Percentiles rank a stretch among this genome's conserved stretches.
These are phyloP conservation scores for Leucoagaricus sp. DNA, from an alignment of 1,284 basidiomycete species.

Conservation along the genomic window DNA sequence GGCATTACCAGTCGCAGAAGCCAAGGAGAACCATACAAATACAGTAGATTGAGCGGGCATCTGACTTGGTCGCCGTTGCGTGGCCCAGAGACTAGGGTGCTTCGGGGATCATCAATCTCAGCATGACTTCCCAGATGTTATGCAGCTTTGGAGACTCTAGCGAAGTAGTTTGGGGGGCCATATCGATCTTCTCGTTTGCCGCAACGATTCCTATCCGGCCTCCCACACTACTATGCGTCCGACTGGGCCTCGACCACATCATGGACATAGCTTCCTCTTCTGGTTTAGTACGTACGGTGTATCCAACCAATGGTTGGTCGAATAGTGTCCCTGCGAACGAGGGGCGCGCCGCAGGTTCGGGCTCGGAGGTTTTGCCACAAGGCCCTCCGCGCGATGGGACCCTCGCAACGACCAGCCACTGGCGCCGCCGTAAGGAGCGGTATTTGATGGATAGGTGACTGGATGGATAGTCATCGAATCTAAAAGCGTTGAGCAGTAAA, in stretches of 20 bases:
- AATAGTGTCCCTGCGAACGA: too few relatives aligned
- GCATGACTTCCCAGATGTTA: conserved; percentile 9
- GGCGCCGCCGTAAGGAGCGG: background rate
- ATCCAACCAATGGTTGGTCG: background rate
- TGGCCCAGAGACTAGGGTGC: background rate
- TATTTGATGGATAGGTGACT: conserved; percentile 6
- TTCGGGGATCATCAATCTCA: conserved; percentile 13
- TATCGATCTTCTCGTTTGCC: conserved; percentile 11
- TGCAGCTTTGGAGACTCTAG: conserved; percentile 1
- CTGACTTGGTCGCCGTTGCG: conserved; percentile 8
- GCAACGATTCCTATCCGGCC: conserved; percentile 9
- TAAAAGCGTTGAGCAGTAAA: background rate
- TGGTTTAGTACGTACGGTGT: conserved; percentile 2
- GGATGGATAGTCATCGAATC: conserved; percentile 15
- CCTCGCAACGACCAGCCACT: conserved; percentile 1
- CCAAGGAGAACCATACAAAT: background rate
- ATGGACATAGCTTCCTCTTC: background rate
- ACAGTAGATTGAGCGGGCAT: conserved; percentile 14
- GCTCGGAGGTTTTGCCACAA: background rate
- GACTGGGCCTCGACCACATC: background rate
- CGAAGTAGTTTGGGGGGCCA: background rate
- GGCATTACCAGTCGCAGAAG: background rate
- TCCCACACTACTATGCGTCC: background rate
- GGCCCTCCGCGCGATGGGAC: conserved; percentile 5
- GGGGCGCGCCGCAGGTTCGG: background rate